Evolutionary conservation across 257 asterid species (phyloP), one percentile per base, ranked within the genome.

Genomic region (Fraxinus pennsylvanica): DNA sequence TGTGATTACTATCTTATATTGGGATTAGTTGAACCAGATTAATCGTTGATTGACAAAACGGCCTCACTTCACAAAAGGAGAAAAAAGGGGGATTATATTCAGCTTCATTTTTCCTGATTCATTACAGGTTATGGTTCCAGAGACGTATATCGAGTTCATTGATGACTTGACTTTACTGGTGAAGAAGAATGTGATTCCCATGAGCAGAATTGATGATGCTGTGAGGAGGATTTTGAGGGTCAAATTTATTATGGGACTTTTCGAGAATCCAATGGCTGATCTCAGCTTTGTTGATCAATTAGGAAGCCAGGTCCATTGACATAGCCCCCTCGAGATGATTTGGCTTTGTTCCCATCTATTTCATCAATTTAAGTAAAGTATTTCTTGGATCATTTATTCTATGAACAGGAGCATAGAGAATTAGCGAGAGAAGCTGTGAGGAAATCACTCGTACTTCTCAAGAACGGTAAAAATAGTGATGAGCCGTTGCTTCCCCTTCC

Each of bases 141-240:
- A 47, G 30, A 75, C 81, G 29, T 66, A 61, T 54, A 70, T 38
- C 0, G 89, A 82, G 36, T 85, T 82, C 39, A 79, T 80, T 19
- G 83, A 67, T 68, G 81, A 82, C 76, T 79, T 80, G 38, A 72
- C 83, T 21, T 71, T 74, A 45, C 72, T 59, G 75, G 88, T 82
- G 70, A 85, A 78, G 78, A 79, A 79, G 19, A 76, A 82, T 39
- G 47, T 79, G n/a, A 77, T 85, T 50, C 86, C 88, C 19, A 79
- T 82, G 80, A 85, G 88, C 74, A 82, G 88, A 81, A 85, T 85
- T 74, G 81, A 85, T 77, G 88, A 85, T 65, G 88, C 88, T 19
- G 86, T 85, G 25, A 69, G 32, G 67, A 82, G 88, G 70, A 85
- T 85, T 75, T 50, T 85, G 25, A 85, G 88, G 66, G 81, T 84